phyloP scores from a whole-genome alignment of 73 alveolate species.

The Paramecium octaurelia region DNA sequence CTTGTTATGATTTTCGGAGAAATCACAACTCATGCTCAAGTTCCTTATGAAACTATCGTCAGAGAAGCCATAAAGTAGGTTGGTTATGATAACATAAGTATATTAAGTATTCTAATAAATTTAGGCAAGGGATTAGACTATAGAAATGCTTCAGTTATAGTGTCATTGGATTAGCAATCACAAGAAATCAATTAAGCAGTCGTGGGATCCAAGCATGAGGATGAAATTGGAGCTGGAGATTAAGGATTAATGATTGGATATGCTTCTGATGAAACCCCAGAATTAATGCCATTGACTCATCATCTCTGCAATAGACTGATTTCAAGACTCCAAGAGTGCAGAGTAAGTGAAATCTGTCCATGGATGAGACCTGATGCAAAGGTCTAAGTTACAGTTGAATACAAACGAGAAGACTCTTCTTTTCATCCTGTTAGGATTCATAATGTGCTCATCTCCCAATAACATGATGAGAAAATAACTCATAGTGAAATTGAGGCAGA shows the following conservation, averaged over 20 bases:
- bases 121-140: conserved; percentile 91
- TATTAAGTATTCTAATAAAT: not conserved
- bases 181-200: conserved; percentile 95
- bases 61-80: conserved; percentile 88
- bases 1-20: conserved; percentile 95
- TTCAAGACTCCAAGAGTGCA: conserved; percentile 87
- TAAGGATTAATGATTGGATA: conserved; percentile 99
- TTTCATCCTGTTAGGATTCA: conserved; percentile 90
- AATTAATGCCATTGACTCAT: conserved; percentile 96
- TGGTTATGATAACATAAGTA: conserved; percentile 91
- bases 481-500: conserved; percentile 76
- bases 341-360: conserved; percentile 82
- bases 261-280: conserved; percentile 97
- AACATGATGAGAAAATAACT: conserved; percentile 89
- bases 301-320: conserved; percentile 86
- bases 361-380: conserved; percentile 99
- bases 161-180: conserved; percentile 86
- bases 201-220: conserved; percentile 86
- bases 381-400: conserved; percentile 96
- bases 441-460: conserved; percentile 92
- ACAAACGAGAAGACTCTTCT: conserved; percentile 79
- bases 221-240: conserved; percentile 98
- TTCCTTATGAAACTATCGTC: conserved; percentile 87
- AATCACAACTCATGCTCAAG: conserved; percentile 80
- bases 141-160: conserved; percentile 84